Conservation (phyloP, 1,284 basidiomycete genomes). For the Anthracocystis setariae region DNA sequence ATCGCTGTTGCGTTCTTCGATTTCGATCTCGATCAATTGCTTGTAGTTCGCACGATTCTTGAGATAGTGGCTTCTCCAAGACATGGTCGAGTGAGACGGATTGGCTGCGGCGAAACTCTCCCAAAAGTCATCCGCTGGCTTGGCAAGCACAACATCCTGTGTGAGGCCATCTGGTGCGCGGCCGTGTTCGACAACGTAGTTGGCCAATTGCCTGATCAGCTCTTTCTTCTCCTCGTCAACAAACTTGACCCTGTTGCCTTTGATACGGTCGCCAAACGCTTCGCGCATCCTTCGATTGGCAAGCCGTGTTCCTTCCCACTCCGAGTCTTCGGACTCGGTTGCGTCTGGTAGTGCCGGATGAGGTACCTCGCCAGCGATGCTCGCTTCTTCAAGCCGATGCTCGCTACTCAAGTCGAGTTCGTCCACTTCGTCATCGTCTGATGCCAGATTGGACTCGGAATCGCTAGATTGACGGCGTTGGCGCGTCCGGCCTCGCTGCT, state of each 20-base stretch:
- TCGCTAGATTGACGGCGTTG: neutral
- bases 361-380: no score
- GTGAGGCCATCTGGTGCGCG: constrained; percentile 7
- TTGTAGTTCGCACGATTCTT: constrained; percentile 34
- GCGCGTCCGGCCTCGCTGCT: neutral
- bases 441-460: constrained; percentile 11
- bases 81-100: constrained; percentile 20
- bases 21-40: constrained; percentile 9
- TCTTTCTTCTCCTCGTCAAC: constrained; percentile 15
- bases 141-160: constrained; percentile 10
- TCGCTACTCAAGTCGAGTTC: constrained; percentile 16
- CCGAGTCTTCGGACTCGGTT: constrained; percentile 14
- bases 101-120: constrained; percentile 10
- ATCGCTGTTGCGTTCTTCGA: constrained; percentile 4
- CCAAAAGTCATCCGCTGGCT: constrained; percentile 34
- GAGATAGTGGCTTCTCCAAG: constrained; percentile 40
- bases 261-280: neutral
- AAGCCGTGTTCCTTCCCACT: constrained; percentile 30
- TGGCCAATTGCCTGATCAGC: constrained; percentile 9
- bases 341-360: neutral
- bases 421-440: constrained; percentile 19
- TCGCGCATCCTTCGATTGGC: constrained; percentile 13
- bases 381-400: neutral
- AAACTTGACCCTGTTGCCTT: constrained; percentile 13
- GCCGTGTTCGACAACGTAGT: constrained; percentile 5